phyloP scores from a whole-genome alignment of 495 filamentous ascomycete species.

The Daldinia grandis region DNA sequence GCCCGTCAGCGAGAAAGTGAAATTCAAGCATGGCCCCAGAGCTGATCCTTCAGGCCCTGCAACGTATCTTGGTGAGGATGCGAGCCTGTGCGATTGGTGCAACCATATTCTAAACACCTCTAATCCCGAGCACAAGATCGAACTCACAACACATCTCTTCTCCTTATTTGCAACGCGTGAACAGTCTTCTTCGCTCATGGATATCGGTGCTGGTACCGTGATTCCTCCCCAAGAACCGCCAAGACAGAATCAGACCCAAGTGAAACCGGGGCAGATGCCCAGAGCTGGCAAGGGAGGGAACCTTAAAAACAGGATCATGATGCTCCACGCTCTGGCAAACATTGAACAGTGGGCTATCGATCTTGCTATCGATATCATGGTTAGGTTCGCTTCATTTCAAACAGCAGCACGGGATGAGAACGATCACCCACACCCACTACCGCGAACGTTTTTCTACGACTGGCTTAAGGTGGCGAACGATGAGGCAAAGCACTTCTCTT shows the following conservation, averaged over 20 bases:
- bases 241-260: constrained; percentile 53
- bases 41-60: constrained; percentile 29
- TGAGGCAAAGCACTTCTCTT: constrained; percentile 63
- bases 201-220: constrained; percentile 53
- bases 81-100: constrained; percentile 62
- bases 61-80: constrained; percentile 54
- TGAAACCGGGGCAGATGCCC: constrained; percentile 57
- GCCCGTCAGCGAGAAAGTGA: constrained; percentile 60
- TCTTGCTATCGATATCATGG: constrained; percentile 63
- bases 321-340: constrained; percentile 63
- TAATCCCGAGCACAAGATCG: constrained; percentile 63
- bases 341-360: constrained; percentile 66
- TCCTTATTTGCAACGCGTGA: constrained; percentile 55
- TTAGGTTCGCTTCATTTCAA: constrained; percentile 60
- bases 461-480: constrained; percentile 65
- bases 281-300: constrained; percentile 55
- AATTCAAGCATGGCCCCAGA: constrained; percentile 54
- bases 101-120: constrained; percentile 60
- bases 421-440: constrained; percentile 46
- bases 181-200: constrained; percentile 54
- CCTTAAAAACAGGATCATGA: constrained; percentile 58
- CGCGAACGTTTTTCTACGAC: constrained; percentile 62
- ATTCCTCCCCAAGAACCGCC: constrained; percentile 56
- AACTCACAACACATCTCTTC: constrained; percentile 60
- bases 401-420: constrained; percentile 31